Conservation (phyloP, 2,329 filamentous ascomycete genomes). For the Calonectria pteridis region DNA sequence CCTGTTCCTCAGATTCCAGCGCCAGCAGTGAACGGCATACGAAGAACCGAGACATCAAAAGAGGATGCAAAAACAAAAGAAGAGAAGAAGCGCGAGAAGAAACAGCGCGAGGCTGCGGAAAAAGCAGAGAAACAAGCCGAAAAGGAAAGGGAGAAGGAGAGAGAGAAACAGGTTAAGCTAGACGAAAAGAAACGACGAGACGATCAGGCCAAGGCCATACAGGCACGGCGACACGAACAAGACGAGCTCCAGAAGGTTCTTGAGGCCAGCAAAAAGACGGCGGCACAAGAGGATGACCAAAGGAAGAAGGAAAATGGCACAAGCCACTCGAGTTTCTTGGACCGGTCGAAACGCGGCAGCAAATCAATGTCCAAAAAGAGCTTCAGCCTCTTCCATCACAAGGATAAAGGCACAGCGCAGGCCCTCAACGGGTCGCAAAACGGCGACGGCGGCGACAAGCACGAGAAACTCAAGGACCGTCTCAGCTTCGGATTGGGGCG, state of each 20-base stretch:
- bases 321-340: constrained; percentile 65
- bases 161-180: constrained; percentile 60
- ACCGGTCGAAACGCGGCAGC: constrained; percentile 77
- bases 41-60: constrained; percentile 42
- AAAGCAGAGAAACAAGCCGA: constrained; percentile 69
- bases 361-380: constrained; percentile 85
- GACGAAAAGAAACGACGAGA: constrained; percentile 57
- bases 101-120: constrained; percentile 68
- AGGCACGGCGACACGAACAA: constrained; percentile 67
- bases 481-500: constrained; percentile 76
- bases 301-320: constrained; percentile 55
- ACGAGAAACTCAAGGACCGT: constrained; percentile 69
- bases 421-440: constrained; percentile 37
- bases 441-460: constrained; percentile 52
- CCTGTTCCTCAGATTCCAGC: constrained; percentile 31
- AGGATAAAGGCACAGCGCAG: constrained; percentile 57
- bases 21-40: constrained; percentile 32
- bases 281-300: constrained; percentile 63
- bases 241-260: constrained; percentile 73
- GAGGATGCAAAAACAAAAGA: constrained; percentile 64
- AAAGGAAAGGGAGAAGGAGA: constrained; percentile 49
- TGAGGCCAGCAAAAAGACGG: constrained; percentile 74
- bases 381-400: constrained; percentile 72
- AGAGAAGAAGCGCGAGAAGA: constrained; percentile 76
- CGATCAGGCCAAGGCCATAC: constrained; percentile 67